Base-by-base conservation (phyloP, 352 stramenopile species). In the Pythium insidiosum region DNA sequence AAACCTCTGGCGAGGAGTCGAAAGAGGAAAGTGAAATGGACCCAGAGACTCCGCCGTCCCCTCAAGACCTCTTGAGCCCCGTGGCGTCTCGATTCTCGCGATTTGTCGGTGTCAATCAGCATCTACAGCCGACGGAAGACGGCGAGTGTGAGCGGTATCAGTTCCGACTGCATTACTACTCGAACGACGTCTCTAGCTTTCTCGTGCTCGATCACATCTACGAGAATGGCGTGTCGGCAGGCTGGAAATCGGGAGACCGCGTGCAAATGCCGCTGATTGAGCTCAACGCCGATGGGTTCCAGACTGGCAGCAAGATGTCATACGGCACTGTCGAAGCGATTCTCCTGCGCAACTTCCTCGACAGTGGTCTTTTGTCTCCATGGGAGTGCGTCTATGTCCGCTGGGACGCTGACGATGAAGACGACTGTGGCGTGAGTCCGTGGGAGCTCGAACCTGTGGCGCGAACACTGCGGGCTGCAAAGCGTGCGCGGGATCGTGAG, bases 131-230 rank as follows among this genome's bases (percentile, higher is more conserved):
- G 1, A 33, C 58, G n/a, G 38, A 21, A 11, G 64, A 58, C n/a
- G 56, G 65, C 11, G 47, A 64, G 11, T 70, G 68, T 9, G 37
- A 67, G 36, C 66, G 74, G 12, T 76, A 74, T 30, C 54, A 53
- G 36, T 86, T 95, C 50, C 83, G 79, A 40, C 25, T 90, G 24
- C 24, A 69, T 21, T 87, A 82, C 30, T 81, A 89, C 31, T 77
- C 81, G 5, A 78, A 90, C 48, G 75, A 93, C 36, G 60, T 86
- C 9, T 71, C 81, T 4, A 91, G 93, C 37, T 95, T 94, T 37
- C 38, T 95, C 21, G 63, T 95, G 22, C 53, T 94, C n/a, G 73
- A 91, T 42, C 75, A 93, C 41, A 53, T 73, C 6, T 94, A 84
- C 35, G 79, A 91, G 31, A 81, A 57, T 35, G 81, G 81, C 13